Conservation (phyloP, 352 stramenopile species). For the Phytophthora palmivora region DNA sequence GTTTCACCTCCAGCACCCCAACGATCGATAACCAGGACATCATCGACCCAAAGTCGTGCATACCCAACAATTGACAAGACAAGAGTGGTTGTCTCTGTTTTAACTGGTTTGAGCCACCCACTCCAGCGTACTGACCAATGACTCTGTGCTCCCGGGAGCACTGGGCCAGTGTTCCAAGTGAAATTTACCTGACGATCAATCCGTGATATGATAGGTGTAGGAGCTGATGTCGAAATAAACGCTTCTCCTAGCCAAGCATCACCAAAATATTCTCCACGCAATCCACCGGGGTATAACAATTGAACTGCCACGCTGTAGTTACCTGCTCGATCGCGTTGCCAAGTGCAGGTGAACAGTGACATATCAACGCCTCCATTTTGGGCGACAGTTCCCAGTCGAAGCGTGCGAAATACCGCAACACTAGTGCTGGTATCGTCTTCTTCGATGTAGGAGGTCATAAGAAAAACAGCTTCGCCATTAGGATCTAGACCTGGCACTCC, state of each 20-base stretch:
- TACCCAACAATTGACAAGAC: conserved; percentile 58
- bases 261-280: conserved; percentile 72
- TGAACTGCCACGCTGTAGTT: conserved; percentile 65
- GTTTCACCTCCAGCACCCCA: conserved; percentile 52
- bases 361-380: conserved; percentile 18
- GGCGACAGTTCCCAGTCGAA: conserved; percentile 21
- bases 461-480: conserved; percentile 19
- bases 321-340: conserved; percentile 51
- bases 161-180: conserved; percentile 59
- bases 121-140: conserved; percentile 75
- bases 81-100: conserved; percentile 49
- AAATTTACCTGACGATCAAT: conserved; percentile 81
- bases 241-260: conserved; percentile 63
- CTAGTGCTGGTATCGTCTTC: conserved; percentile 26
- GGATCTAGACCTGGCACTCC: conserved; percentile 31
- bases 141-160: conserved; percentile 58
- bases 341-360: conserved; percentile 45
- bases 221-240: conserved; percentile 2
- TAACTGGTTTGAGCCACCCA: conserved; percentile 65
- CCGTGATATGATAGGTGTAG: conserved; percentile 38
- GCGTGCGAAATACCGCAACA: conserved; percentile 16
- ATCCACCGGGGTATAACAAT: conserved; percentile 60
- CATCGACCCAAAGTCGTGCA: conserved; percentile 68
- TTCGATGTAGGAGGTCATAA: conserved; percentile 35
- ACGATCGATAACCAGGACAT: conserved; percentile 66